A percentile compares a stretch with the other conserved stretches of the same genome.
These are phyloP conservation scores for Pseudopithomyces maydicus DNA, from an alignment of 2,329 filamentous ascomycete genomes.

Conservation along the genomic window DNA sequence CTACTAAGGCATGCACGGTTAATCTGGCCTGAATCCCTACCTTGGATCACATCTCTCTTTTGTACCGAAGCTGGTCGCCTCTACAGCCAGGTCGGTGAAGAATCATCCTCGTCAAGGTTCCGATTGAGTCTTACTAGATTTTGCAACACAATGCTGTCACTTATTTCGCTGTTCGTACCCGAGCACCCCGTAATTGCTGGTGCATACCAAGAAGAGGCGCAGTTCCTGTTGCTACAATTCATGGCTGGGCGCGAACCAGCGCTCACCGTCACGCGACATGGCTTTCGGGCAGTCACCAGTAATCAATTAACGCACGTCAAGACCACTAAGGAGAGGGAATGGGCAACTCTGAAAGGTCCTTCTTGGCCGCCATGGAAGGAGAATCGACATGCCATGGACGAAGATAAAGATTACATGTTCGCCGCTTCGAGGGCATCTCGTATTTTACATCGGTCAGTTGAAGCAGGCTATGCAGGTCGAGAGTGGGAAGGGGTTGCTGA, in stretches of 20 bases:
- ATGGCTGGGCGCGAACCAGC: conserved; percentile 62
- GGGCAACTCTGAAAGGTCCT: conserved; percentile 62
- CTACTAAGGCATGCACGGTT: conserved; percentile 37
- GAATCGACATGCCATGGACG: conserved; percentile 64
- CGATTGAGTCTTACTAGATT: conserved; percentile 41
- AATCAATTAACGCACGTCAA: conserved; percentile 65
- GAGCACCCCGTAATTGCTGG: conserved; percentile 55
- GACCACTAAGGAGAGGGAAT: conserved; percentile 59
- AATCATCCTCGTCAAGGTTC: conserved; percentile 6
- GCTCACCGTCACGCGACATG: conserved; percentile 60
- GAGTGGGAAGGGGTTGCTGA: conserved; percentile 60
- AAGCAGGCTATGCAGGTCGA: conserved; percentile 61
- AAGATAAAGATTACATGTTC: conserved; percentile 60
- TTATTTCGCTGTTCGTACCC: conserved; percentile 56
- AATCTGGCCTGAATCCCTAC: conserved; percentile 36
- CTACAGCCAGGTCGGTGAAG: conserved; percentile 4
- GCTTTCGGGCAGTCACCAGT: conserved; percentile 61
- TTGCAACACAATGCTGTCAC: conserved; percentile 56
- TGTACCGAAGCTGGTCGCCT: conserved; percentile 28
- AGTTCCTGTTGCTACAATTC: conserved; percentile 60
- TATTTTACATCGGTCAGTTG: conserved; percentile 61
- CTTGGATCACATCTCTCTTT: conserved; percentile 37
- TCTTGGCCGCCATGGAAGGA: conserved; percentile 72
- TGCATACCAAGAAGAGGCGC: conserved; percentile 59
- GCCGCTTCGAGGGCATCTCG: conserved; percentile 62